A percentile compares a stretch with the other conserved stretches of the same genome.
These are phyloP conservation scores for Abelmoschus esculentus DNA, from an alignment of 345 rosid species.

Conservation along the genomic window DNA sequence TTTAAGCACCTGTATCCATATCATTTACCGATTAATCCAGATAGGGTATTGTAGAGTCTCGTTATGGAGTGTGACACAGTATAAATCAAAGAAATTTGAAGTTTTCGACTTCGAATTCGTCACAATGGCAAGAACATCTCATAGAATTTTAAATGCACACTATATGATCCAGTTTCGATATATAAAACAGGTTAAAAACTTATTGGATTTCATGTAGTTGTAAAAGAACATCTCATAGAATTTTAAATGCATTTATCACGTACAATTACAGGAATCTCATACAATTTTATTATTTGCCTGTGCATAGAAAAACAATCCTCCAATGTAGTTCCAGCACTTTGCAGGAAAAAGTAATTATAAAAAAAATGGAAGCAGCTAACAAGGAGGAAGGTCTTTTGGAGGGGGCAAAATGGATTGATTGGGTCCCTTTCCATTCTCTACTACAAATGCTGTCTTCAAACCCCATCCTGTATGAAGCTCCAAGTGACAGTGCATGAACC, in stretches of 20 bases:
- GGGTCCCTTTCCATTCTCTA: conserved; percentile 34
- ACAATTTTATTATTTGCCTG: background rate
- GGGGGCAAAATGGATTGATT: conserved; percentile 39
- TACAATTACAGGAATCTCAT: conserved; percentile 3
- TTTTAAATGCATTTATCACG: background rate
- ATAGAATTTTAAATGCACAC: too few relatives aligned
- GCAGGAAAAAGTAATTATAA: background rate
- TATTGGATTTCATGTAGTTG: too few relatives aligned
- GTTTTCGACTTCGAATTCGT: too few relatives aligned
- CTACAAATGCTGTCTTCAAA: conserved; percentile 46
- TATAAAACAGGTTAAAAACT: too few relatives aligned
- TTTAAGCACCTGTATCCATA: too few relatives aligned
- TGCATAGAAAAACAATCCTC: background rate
- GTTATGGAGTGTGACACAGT: too few relatives aligned
- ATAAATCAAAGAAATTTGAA: too few relatives aligned
- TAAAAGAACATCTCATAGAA: too few relatives aligned
- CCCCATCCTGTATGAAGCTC: conserved; percentile 66
- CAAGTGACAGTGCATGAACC: conserved; percentile 62
- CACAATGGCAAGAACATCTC: too few relatives aligned
- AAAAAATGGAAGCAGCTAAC: conserved; percentile 12
- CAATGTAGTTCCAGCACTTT: background rate
- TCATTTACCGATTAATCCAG: too few relatives aligned
- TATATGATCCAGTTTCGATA: too few relatives aligned
- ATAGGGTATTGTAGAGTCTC: too few relatives aligned
- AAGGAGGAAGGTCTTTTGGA: conserved; percentile 44